Base-by-base conservation (phyloP, 1,284 basidiomycete genomes). In the Boletellus sp. region DNA sequence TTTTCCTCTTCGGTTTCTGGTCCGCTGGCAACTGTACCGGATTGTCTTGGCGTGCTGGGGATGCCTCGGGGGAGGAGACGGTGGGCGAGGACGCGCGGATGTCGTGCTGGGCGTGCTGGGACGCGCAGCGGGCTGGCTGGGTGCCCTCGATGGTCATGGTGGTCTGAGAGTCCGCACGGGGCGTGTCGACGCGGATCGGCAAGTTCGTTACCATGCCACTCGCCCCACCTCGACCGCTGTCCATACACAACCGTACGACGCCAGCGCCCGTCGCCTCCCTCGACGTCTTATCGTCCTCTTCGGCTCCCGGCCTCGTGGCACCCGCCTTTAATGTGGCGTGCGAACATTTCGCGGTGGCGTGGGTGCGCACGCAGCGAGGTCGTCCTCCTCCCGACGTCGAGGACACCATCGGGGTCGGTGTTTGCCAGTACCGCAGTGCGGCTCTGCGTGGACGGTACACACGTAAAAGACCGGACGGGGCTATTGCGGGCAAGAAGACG, bases 1-100 rank as follows among this genome's bases (percentile, higher is more conserved):
- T 86, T 69, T 85, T 61, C 41, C 39, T 85, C 71, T 87, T 89
- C 71, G 38, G 59, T 55, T 26, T 56, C 19, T 16, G 51, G 18
- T 36, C 35, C 11, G 55, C 47, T 0, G 58, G 54, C 16, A 18
- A 18, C 28, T 57, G 53, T 5, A 32, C 12, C 4, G 35, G 8
- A 3, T 8, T 8, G 12, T 2, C 24, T 2, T 45, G 19, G 44
- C 8, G 33, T 4, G 47, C 37, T 12, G 58, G 50, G 4, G 55
- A 42, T 7, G n/a, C n/a, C 35, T n/a, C 35, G 15, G 35, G 15
- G n/a, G 35, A 36, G 35, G 15, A 36, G n/a, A 37, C 8, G 21
- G 53, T 19, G 32, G 50, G 43, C 11, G 50, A 44, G 15, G 44
- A 28, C 15, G 43, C 15, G 26, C 21, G 26, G 6, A 13, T 18